A percentile compares a stretch with the other conserved stretches of the same genome.
Evolutionary conservation across 2,329 filamentous ascomycete genomes (phyloP).

Genomic region (Piedraia hortae): DNA sequence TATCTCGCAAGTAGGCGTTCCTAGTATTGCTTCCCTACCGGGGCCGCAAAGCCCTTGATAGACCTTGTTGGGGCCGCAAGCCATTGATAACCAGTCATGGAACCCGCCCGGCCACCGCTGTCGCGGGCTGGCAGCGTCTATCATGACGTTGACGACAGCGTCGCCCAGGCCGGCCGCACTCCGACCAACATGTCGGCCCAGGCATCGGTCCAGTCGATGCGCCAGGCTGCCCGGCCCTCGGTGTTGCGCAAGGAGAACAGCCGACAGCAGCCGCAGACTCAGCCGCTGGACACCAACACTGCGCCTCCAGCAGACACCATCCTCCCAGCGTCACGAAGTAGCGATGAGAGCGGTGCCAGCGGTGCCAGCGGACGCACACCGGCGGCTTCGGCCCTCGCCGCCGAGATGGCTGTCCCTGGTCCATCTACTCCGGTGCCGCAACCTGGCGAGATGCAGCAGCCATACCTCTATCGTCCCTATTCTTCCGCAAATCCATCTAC

Average conservation of each 20-base stretch:
- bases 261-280: constrained; percentile 1
- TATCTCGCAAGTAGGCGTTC: too few relatives aligned
- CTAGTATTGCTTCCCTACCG: too few relatives aligned
- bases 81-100: too few relatives aligned
- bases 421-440: background rate
- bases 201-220: constrained; percentile 12
- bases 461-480: constrained; percentile 4
- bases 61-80: too few relatives aligned
- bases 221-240: constrained; percentile 6
- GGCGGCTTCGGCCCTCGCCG: constrained; percentile 2
- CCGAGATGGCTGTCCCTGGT: constrained; percentile 1
- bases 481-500: constrained; percentile 7
- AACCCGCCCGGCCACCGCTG: too few relatives aligned
- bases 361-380: constrained; percentile 2
- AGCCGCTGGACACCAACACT: background rate
- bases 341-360: constrained; percentile 5
- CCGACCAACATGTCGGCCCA: constrained; percentile 10
- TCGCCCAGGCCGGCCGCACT: constrained; percentile 11
- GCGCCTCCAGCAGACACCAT: constrained; percentile 1
- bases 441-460: constrained; percentile 1
- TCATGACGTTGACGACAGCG: constrained; percentile 5
- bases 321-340: background rate
- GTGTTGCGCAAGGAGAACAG: constrained; percentile 2
- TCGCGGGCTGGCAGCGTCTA: constrained; percentile 1
- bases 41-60: too few relatives aligned